Conservation (phyloP, 1,139 yeast genomes). For the Ogataea hybrid region DNA sequence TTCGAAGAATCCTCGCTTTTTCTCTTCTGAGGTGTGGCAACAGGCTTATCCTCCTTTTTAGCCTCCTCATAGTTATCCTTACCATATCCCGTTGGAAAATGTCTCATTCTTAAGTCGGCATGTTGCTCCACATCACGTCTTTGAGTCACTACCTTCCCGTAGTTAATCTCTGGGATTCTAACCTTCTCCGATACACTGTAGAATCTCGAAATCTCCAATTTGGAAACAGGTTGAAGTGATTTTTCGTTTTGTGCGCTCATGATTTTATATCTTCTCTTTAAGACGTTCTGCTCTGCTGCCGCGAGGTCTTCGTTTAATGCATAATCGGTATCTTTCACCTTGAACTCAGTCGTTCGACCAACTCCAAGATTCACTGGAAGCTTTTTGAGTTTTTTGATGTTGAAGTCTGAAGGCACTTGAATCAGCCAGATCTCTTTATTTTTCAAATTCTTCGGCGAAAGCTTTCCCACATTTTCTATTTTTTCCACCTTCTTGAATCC, state of each 20-base stretch:
- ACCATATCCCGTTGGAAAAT: slow-evolving; percentile 81
- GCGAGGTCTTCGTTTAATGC: slow-evolving; percentile 49
- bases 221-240: slow-evolving; percentile 15
- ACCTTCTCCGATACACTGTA: slow-evolving; percentile 60
- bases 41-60: slow-evolving; percentile 9
- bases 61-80: slow-evolving; percentile 49
- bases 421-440: slow-evolving; percentile 70
- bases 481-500: slow-evolving; percentile 20
- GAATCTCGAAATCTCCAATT: slow-evolving; percentile 44
- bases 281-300: slow-evolving; percentile 10
- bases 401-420: slow-evolving; percentile 65
- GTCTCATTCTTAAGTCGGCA: slow-evolving; percentile 63
- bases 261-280: slow-evolving; percentile 20
- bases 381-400: slow-evolving; percentile 48
- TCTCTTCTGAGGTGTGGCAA: slow-evolving; percentile 26
- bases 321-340: slow-evolving; percentile 41
- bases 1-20: slow-evolving; percentile 22
- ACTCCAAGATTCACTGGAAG: slow-evolving; percentile 54
- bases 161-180: slow-evolving; percentile 59
- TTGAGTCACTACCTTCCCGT: slow-evolving; percentile 48
- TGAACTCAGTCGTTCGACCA: slow-evolving; percentile 38
- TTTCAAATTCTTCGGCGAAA: slow-evolving; percentile 22
- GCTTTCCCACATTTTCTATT: slow-evolving; percentile 13
- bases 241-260: slow-evolving; percentile 14
- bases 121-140: slow-evolving; percentile 63